phyloP scores from a whole-genome alignment of 306 rosid species.

The Pterocarpus santalinus region DNA sequence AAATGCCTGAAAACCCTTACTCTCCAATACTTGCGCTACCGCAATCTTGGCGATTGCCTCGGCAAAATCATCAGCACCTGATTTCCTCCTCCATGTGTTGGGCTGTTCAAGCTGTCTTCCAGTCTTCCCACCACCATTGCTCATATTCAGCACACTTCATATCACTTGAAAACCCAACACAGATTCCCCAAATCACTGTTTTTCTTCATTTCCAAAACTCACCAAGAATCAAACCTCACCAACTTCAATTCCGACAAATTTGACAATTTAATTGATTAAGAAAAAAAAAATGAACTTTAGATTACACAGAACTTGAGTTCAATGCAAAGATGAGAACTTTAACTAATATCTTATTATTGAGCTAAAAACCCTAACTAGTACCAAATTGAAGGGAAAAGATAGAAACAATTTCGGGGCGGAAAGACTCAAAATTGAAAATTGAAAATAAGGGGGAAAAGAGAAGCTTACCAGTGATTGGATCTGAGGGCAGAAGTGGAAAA shows the following conservation, averaged over 20 bases:
- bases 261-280: not conserved
- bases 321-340: slow-evolving; percentile 1
- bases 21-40: slow-evolving; percentile 77
- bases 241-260: slow-evolving; percentile 49
- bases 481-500: slow-evolving; percentile 26
- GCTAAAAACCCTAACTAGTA: slow-evolving; percentile 44
- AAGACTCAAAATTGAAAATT: slow-evolving; percentile 19
- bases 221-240: slow-evolving; percentile 29
- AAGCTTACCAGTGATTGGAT: slow-evolving; percentile 53
- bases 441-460: not conserved
- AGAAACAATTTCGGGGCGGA: not conserved
- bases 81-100: slow-evolving; percentile 53
- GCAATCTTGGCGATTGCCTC: slow-evolving; percentile 62
- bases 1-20: slow-evolving; percentile 80
- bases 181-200: slow-evolving; percentile 52
- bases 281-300: slow-evolving; percentile 3
- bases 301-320: slow-evolving; percentile 1
- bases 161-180: slow-evolving; percentile 58
- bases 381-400: not conserved
- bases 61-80: slow-evolving; percentile 70
- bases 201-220: slow-evolving; percentile 41
- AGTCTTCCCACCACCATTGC: slow-evolving; percentile 87
- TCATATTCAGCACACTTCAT: slow-evolving; percentile 93
- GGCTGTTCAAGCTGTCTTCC: slow-evolving; percentile 74
- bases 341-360: not conserved